Evolutionary conservation across 1,284 basidiomycete genomes (phyloP).

Genomic region (Microbotryum violaceum): DNA sequence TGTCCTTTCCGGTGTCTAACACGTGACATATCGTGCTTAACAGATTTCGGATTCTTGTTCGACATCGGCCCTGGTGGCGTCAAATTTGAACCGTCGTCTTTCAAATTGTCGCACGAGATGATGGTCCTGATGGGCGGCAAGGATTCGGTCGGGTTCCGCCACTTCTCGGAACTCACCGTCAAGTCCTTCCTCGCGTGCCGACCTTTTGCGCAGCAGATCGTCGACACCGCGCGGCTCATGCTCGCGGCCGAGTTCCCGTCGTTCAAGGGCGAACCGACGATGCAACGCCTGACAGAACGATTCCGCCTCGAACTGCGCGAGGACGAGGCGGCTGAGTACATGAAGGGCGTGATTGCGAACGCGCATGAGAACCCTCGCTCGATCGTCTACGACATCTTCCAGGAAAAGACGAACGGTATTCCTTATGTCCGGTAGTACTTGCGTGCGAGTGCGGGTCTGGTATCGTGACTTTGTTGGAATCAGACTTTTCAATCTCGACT

Average conservation of each 20-base stretch:
- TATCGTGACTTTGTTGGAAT: too few species aligned
- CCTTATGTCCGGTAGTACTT: not conserved
- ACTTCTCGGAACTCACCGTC: conserved; percentile 88
- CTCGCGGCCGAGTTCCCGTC: conserved; percentile 87
- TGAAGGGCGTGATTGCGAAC: conserved; percentile 79
- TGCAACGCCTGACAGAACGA: conserved; percentile 74
- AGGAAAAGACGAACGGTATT: conserved; percentile 3
- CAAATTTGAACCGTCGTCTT: conserved; percentile 93
- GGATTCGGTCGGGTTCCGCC: conserved; percentile 81
- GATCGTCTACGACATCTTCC: conserved; percentile 79
- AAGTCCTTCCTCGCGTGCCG: conserved; percentile 94
- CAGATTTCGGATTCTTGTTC: conserved; percentile 96
- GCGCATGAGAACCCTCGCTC: conserved; percentile 91
- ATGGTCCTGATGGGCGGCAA: conserved; percentile 93
- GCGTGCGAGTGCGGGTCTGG: too few species aligned
- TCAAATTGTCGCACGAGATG: conserved; percentile 99
- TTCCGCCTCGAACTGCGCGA: conserved; percentile 79
- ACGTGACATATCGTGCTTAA: not conserved
- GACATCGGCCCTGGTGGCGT: conserved; percentile 76
- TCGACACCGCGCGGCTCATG: conserved; percentile 86
- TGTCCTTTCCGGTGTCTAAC: conserved; percentile 12
- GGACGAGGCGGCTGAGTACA: conserved; percentile 83
- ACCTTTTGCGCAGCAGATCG: conserved; percentile 80
- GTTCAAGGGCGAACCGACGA: conserved; percentile 92
- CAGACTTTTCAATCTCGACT: too few species aligned